These are phyloP conservation scores for Madurella fahalii DNA, from an alignment of 2,329 filamentous ascomycete species.

Conservation along the genomic window DNA sequence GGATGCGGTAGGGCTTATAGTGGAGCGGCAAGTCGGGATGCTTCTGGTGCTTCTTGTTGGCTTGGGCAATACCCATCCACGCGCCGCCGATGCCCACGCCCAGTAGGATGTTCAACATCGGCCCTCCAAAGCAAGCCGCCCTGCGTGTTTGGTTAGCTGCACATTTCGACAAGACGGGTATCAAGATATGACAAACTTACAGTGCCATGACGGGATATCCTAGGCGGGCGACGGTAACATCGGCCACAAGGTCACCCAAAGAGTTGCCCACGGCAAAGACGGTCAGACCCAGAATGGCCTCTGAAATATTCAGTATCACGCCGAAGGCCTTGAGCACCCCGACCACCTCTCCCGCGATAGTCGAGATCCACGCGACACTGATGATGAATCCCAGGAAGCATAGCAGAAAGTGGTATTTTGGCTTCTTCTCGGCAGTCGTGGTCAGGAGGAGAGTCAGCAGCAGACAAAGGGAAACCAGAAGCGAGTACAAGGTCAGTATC, in stretches of 20 bases:
- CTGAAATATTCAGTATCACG: slow-evolving; percentile 86
- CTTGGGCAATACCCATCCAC: slow-evolving; percentile 75
- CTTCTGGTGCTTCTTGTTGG: slow-evolving; percentile 60
- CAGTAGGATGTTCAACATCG: slow-evolving; percentile 94
- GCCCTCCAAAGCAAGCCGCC: slow-evolving; percentile 94
- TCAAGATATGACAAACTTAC: slow-evolving; percentile 39
- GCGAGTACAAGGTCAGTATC: slow-evolving; percentile 56
- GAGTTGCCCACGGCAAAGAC: slow-evolving; percentile 97
- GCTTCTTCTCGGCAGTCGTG: slow-evolving; percentile 63
- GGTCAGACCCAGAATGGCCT: slow-evolving; percentile 90
- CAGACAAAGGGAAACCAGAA: slow-evolving; percentile 64
- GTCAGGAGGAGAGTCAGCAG: slow-evolving; percentile 64
- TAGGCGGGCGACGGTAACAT: slow-evolving; percentile 88
- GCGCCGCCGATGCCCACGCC: slow-evolving; percentile 89
- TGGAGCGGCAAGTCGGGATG: slow-evolving; percentile 61
- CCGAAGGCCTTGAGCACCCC: slow-evolving; percentile 90
- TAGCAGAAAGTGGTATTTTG: slow-evolving; percentile 70
- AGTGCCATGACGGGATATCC: slow-evolving; percentile 95
- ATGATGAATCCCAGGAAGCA: slow-evolving; percentile 90
- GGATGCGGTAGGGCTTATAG: slow-evolving; percentile 76
- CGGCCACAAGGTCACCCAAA: slow-evolving; percentile 86
- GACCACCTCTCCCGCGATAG: slow-evolving; percentile 92
- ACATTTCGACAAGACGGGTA: not conserved
- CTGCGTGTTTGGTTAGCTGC: slow-evolving; percentile 35
- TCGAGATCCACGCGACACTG: slow-evolving; percentile 92